Evolutionary conservation across 345 rosid genomes (phyloP), one percentile per base, ranked within the genome.

Genomic region (Draba incana): DNA sequence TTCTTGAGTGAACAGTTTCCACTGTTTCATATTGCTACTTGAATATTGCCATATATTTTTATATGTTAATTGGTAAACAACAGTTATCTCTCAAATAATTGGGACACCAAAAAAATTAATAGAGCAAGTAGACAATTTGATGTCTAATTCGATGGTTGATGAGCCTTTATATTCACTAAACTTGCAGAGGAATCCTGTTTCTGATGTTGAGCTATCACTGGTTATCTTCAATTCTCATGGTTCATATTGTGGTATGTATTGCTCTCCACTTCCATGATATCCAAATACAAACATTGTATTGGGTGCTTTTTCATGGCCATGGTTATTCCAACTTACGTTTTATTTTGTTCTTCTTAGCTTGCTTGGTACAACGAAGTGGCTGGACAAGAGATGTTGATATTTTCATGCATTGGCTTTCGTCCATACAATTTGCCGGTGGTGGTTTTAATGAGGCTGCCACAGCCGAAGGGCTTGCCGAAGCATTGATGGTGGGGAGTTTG

Each of bases 391-490:
- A 94, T 78, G 88, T 86, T 71, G 92, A 86, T 62, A 74, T 73
- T 60, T 94, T 94, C 80, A 68, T 89, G 78, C 83, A 86, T 2
- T 92, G 97, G 97, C 85, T 94, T 54, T 84, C 81, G 15, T 81
- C 86, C 52, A 74, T 94, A 56, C 87, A 88, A 23, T 92, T 91
- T 83, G 66, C 82, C 60, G 98, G 98, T 74, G 97, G 96, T 74
- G 98, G 98, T 81, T 94, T 94, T 76, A 83, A 72, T 70, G 96
- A 94, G 64, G 97, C 83, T 71, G 99, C 98, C 39, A 89, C 93
- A 73, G 99, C 99, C 2, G 98, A 94, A 82, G 98, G 99, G 64
- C 96, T 94, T 75, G 81, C 97, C 57, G 98, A 94, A 79, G 98
- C 99, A 54, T 69, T 91, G 62, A 94, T 94, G 99, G 97, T 90